Evolutionary conservation across 2,329 filamentous ascomycete genomes (phyloP).

Genomic region (Macroventuria anomochaeta): DNA sequence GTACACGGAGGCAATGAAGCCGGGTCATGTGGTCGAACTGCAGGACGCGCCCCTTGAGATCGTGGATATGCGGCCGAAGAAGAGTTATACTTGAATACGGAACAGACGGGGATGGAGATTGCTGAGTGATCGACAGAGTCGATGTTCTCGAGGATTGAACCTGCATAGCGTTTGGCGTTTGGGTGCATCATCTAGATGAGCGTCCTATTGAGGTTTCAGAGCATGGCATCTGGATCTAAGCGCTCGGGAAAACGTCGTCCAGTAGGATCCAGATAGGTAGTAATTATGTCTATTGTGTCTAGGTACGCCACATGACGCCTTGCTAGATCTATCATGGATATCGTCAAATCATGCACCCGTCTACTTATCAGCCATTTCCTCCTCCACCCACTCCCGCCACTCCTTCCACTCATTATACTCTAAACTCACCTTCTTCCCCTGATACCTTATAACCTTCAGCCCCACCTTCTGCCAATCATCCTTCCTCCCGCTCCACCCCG

Average conservation of each 20-base stretch:
- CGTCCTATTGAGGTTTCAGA: too few relatives aligned
- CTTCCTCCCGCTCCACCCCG: slow-evolving; percentile 78
- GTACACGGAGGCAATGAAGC: slow-evolving; percentile 73
- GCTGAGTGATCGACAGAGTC: too few relatives aligned
- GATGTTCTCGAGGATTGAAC: too few relatives aligned
- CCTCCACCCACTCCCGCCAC: slow-evolving; percentile 76
- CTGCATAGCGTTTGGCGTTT: slow-evolving; percentile 10
- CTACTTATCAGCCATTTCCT: slow-evolving; percentile 16
- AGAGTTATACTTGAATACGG: slow-evolving; percentile 17
- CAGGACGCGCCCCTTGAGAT: slow-evolving; percentile 66
- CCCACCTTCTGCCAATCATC: slow-evolving; percentile 79
- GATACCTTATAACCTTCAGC: slow-evolving; percentile 81
- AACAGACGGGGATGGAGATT: too few relatives aligned
- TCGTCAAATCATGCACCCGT: not conserved
- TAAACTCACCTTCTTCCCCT: slow-evolving; percentile 78
- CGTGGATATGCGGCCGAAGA: slow-evolving; percentile 62
- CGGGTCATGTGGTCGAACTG: slow-evolving; percentile 66
- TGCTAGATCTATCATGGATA: slow-evolving; percentile 5
- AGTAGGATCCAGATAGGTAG: not conserved
- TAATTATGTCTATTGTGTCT: slow-evolving; percentile 3
- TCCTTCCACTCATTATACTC: slow-evolving; percentile 76
- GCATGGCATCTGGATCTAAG: too few relatives aligned
- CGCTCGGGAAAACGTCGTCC: too few relatives aligned
- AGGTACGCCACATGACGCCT: not conserved
- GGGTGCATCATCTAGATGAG: not conserved